These are phyloP conservation scores for Rubia tinctorum DNA, from an alignment of 305 asterid species.

Conservation along the genomic window DNA sequence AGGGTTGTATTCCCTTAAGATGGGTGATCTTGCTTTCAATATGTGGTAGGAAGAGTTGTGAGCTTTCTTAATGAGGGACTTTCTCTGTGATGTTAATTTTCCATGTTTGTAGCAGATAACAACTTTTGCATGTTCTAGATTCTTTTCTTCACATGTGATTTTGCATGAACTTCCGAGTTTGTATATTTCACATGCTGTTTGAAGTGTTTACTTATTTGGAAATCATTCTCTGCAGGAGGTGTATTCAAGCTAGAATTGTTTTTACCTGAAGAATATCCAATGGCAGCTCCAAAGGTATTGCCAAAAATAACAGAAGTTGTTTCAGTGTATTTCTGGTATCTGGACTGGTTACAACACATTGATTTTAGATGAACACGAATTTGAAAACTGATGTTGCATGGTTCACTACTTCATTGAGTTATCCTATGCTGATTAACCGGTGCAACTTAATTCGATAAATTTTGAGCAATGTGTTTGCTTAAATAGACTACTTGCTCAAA, in stretches of 20 bases:
- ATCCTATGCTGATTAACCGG: neutral
- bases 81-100: neutral
- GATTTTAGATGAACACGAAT: neutral
- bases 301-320: neutral
- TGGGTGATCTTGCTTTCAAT: neutral
- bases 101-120: neutral
- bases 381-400: neutral
- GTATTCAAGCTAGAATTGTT: conserved; percentile 97
- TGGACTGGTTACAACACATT: neutral
- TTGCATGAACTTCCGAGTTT: neutral
- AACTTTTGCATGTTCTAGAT: neutral
- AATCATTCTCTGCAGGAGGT: conserved; percentile 52
- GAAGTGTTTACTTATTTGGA: conserved; percentile 11
- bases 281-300: conserved; percentile 99
- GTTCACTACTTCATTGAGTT: neutral
- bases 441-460: neutral
- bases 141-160: neutral
- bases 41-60: neutral
- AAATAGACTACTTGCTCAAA: neutral
- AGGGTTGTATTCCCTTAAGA: too few relatives aligned
- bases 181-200: neutral
- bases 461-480: neutral
- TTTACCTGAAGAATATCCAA: conserved; percentile 97
- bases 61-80: neutral
- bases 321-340: neutral